phyloP scores from a whole-genome alignment of 768 basidiomycete species.

The Galerina marginata region DNA sequence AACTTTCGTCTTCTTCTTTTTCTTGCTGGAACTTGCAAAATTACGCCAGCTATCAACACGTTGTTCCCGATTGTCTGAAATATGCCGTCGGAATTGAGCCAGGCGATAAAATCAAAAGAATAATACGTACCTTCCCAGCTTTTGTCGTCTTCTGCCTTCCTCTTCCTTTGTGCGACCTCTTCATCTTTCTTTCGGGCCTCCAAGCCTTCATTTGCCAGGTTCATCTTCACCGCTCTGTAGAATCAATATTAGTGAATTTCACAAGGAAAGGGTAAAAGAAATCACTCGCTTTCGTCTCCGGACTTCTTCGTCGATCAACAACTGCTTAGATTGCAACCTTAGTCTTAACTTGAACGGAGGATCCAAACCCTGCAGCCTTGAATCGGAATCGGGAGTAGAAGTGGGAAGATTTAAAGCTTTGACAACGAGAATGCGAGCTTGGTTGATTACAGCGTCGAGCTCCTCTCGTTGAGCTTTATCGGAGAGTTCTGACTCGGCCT shows the following conservation, averaged over 20 bases:
- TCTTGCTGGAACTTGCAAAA: slow-evolving; percentile 70
- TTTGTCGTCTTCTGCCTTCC: slow-evolving; percentile 89
- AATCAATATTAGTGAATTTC: neutral
- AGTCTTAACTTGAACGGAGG: slow-evolving; percentile 75
- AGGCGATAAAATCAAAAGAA: neutral
- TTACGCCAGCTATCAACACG: slow-evolving; percentile 86
- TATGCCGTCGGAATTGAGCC: neutral
- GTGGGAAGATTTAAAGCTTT: slow-evolving; percentile 66
- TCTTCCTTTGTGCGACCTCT: slow-evolving; percentile 74
- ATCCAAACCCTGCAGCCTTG: slow-evolving; percentile 55
- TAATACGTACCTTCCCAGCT: slow-evolving; percentile 79
- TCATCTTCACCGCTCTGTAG: slow-evolving; percentile 83
- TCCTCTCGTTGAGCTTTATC: slow-evolving; percentile 82
- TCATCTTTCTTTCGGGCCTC: slow-evolving; percentile 95
- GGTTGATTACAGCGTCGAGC: slow-evolving; percentile 77
- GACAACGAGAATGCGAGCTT: slow-evolving; percentile 74
- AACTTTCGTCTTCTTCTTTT: slow-evolving; percentile 83
- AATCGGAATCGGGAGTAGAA: slow-evolving; percentile 63
- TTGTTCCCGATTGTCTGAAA: slow-evolving; percentile 72
- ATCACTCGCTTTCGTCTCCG: slow-evolving; percentile 75
- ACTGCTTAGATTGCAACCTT: slow-evolving; percentile 75
- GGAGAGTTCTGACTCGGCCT: slow-evolving; percentile 87
- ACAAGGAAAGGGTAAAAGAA: slow-evolving; percentile 38
- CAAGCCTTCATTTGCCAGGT: slow-evolving; percentile 88
- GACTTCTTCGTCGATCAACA: slow-evolving; percentile 91